phyloP scores from a whole-genome alignment of 208 protist genomes.

The Crithidia expoeki region DNA sequence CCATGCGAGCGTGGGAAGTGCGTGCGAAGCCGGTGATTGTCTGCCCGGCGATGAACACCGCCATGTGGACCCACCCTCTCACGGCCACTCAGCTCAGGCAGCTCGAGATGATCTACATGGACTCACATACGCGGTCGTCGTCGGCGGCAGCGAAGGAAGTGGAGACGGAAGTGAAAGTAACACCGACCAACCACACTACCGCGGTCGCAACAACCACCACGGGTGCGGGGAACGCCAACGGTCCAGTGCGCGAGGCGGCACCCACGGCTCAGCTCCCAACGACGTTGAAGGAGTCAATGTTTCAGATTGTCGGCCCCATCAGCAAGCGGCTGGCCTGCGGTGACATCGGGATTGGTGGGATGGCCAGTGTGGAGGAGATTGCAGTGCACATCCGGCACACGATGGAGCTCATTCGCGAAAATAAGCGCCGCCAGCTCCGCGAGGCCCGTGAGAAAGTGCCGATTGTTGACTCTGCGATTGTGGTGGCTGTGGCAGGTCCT shows the following conservation, averaged over 20 bases:
- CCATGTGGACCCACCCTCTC: conserved; percentile 97
- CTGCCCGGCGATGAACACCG: conserved; percentile 98
- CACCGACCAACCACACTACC: neutral
- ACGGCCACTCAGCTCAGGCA: conserved; percentile 78
- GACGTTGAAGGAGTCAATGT: conserved; percentile 57
- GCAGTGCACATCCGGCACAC: conserved; percentile 61
- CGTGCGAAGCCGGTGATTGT: conserved; percentile 91
- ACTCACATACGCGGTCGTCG: neutral
- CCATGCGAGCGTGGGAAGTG: conserved; percentile 96
- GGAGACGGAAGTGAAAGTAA: neutral
- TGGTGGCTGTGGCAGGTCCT: neutral
- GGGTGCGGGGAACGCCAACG: neutral
- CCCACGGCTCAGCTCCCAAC: conserved; percentile 16
- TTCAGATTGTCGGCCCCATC: conserved; percentile 91
- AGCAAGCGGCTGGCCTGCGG: conserved; percentile 94
- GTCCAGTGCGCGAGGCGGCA: neutral
- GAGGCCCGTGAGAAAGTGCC: conserved; percentile 4
- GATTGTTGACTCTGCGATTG: neutral
- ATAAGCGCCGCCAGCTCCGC: conserved; percentile 28
- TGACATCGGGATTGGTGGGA: conserved; percentile 93
- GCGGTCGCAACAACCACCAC: neutral
- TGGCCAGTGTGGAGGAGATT: conserved; percentile 90
- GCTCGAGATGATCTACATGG: conserved; percentile 64
- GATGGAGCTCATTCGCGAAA: conserved; percentile 64
- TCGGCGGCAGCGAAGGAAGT: neutral